Evolutionary conservation across 306 rosid species (phyloP).

Genomic region (Delonix regia): DNA sequence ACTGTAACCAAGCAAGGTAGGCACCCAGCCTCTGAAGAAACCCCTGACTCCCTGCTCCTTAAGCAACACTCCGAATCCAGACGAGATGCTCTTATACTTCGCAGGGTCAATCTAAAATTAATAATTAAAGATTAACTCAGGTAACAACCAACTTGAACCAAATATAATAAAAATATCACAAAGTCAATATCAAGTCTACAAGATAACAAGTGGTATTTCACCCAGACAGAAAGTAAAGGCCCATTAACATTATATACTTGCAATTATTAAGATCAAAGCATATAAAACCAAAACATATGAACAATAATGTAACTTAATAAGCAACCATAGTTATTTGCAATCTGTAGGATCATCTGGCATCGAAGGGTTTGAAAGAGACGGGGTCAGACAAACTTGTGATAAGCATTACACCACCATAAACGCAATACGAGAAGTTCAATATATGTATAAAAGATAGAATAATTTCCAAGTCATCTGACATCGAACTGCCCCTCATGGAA

Average conservation of each 20-base stretch:
- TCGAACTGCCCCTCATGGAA: not conserved
- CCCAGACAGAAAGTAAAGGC: not conserved
- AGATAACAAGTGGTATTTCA: not conserved
- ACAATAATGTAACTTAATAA: not conserved
- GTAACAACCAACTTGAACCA: not conserved
- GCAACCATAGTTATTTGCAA: not conserved
- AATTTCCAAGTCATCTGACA: not conserved
- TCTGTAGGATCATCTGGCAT: not conserved
- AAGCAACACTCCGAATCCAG: constrained; percentile 76
- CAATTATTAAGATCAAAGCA: not conserved
- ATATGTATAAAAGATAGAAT: not conserved
- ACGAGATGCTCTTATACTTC: constrained; percentile 72
- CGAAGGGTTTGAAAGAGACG: not conserved
- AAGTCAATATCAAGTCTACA: not conserved
- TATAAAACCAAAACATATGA: not conserved
- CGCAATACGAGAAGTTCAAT: not conserved
- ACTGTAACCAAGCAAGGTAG: constrained; percentile 84
- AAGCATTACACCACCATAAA: not conserved
- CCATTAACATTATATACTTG: not conserved
- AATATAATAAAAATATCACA: not conserved
- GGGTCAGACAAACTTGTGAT: not conserved
- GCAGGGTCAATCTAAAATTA: constrained; percentile 73
- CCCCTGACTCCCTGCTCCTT: constrained; percentile 90
- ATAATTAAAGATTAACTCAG: not conserved
- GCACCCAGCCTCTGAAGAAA: constrained; percentile 90